These are phyloP conservation scores for Parasitella parasitica DNA, from an alignment of 371 early-diverging fungal genomes.

Conservation along the genomic window DNA sequence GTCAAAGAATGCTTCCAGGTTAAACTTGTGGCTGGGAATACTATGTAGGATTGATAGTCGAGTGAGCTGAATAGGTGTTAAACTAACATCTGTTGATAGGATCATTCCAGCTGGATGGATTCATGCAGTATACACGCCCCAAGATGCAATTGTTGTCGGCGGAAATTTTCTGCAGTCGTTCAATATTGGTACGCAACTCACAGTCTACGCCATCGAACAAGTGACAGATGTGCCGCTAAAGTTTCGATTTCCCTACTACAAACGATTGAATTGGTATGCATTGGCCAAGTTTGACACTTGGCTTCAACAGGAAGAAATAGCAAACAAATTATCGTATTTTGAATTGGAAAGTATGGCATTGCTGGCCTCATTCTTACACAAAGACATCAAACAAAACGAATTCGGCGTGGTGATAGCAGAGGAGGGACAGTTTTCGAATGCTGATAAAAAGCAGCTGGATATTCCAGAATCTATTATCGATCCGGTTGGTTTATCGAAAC, in stretches of 20 bases:
- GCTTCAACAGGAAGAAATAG: constrained; percentile 8
- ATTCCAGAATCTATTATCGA: constrained; percentile 10
- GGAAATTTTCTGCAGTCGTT: constrained; percentile 89
- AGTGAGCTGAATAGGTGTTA: background rate
- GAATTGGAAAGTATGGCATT: constrained; percentile 23
- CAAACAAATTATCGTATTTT: constrained; percentile 2
- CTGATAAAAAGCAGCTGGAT: background rate
- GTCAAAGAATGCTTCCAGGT: constrained; percentile 72
- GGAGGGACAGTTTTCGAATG: background rate
- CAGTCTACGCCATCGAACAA: constrained; percentile 73
- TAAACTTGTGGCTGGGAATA: constrained; percentile 71
- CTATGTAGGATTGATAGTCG: constrained; percentile 56
- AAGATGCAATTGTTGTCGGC: constrained; percentile 87
- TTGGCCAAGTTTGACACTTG: constrained; percentile 31
- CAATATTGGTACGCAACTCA: constrained; percentile 69
- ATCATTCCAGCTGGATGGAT: constrained; percentile 96
- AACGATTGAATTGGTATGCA: constrained; percentile 80
- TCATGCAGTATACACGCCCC: constrained; percentile 88
- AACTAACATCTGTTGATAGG: constrained; percentile 38
- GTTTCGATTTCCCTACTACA: constrained; percentile 86
- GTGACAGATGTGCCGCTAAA: constrained; percentile 74
- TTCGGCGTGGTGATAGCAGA: background rate
- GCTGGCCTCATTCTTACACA: constrained; percentile 5
- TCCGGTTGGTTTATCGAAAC: constrained; percentile 8
- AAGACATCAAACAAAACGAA: background rate